A percentile compares a stretch with the other conserved stretches of the same genome.
phyloP scores from a whole-genome alignment of 83 land plant species.

The Larix sibirica region DNA sequence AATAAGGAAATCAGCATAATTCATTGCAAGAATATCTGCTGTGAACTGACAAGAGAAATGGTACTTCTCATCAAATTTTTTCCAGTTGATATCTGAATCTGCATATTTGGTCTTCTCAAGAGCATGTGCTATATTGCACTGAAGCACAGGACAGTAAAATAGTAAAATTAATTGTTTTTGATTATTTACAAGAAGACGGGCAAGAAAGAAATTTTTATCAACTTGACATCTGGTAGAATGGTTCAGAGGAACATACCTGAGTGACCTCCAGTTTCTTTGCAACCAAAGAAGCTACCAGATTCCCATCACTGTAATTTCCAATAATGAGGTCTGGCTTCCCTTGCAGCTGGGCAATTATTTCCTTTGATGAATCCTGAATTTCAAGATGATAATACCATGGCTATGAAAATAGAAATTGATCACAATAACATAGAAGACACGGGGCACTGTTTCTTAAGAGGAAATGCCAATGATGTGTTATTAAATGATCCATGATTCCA shows the following conservation, averaged over 20 bases:
- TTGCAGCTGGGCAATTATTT: constrained; percentile 54
- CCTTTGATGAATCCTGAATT: constrained; percentile 36
- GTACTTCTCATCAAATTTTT: constrained; percentile 69
- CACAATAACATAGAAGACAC: no score
- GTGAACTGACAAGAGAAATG: constrained; percentile 86
- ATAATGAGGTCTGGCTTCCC: constrained; percentile 69
- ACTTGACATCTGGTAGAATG: no score
- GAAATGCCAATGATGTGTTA: no score
- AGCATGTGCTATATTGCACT: constrained; percentile 85
- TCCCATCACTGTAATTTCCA: constrained; percentile 84
- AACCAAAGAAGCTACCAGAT: constrained; percentile 73
- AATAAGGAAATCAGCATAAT: constrained; percentile 74
- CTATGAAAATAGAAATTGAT: no score
- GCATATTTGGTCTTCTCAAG: constrained; percentile 86
- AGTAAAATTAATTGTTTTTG: not conserved
- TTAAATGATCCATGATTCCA: no score
- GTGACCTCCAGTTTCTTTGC: constrained; percentile 55
- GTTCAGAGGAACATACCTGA: constrained; percentile 37
- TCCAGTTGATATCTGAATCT: constrained; percentile 79
- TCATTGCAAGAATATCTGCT: constrained; percentile 80
- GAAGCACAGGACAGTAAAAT: not conserved
- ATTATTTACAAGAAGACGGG: no score
- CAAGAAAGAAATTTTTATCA: no score
- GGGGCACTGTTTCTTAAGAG: no score
- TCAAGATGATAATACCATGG: no score